Evolutionary conservation across 2,329 filamentous ascomycete genomes (phyloP), one percentile per base, ranked within the genome.

Genomic region (Pyrenochaeta sp.): DNA sequence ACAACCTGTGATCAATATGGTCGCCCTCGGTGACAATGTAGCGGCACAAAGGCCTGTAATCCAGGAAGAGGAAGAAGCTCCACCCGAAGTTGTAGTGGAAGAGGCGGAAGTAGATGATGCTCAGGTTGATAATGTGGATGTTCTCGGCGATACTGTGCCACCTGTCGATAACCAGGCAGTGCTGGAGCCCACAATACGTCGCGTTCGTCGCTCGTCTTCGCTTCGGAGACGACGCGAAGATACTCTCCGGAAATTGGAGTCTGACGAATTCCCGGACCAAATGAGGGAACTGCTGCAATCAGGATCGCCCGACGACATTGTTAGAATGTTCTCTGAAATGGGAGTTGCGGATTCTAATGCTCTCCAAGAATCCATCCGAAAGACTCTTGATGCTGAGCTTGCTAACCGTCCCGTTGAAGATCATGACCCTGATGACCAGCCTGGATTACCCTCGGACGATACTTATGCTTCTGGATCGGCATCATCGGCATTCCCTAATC

Each of bases 1-100:
- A 73, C 95, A 99, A 71, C 95, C 94, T 4, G 89, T 93, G 60
- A 89, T 95, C 63, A 96, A 96, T 67, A 88, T 95, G 80, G 89
- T 74, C 20, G 74, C 73, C 4, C 61, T 76, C 42, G 69, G 68
- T 33, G 69, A 73, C 15, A 66, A 74, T 51, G 66, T 58, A 40
- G 69, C 23, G 12, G 64, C 61, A 46, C 55, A 64, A 15, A 51
- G 53, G 43, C 67, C 63, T 67, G 61, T 62, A 4, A 58, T 67
- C 6, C 60, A 65, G 9, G 68, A 71, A 9, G 68, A 71, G 14
- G 62, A 73, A 12, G 64, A 67, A 2, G 62, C 55, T 11, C 58
- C 61, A 5, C 54, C 49, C 4, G 61, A 58, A 10, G 42, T 48
- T 21, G 57, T 33, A 2, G 11, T 15, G 12, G 43, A 55, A 7